Conservation (phyloP, 176 grass and related monocot genomes). For the Olyra latifolia region DNA sequence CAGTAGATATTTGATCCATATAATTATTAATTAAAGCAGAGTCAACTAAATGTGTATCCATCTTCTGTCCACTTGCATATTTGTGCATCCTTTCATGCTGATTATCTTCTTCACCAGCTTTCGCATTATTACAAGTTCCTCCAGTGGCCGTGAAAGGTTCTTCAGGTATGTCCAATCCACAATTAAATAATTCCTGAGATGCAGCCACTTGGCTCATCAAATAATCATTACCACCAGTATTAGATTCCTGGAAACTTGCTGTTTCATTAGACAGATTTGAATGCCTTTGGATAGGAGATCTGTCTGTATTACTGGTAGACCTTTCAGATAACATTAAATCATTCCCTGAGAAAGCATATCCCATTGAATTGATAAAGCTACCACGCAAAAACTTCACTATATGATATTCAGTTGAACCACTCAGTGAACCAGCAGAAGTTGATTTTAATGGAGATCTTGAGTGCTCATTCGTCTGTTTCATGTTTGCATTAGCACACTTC, state of each 20-base stretch:
- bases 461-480: not conserved
- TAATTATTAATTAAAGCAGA: not conserved
- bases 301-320: not conserved
- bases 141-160: conserved; percentile 2
- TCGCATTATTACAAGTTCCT: conserved; percentile 22
- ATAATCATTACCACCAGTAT: not conserved
- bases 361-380: not conserved
- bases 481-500: conserved; percentile 8
- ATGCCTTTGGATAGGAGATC: not conserved
- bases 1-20: not conserved
- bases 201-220: not conserved
- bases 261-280: not conserved
- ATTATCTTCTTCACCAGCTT: conserved; percentile 5
- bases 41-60: not conserved
- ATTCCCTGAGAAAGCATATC: not conserved
- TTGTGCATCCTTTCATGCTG: not conserved
- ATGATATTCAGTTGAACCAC: not conserved
- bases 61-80: not conserved
- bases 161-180: not conserved
- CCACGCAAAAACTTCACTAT: not conserved
- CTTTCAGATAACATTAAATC: not conserved
- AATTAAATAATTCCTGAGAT: conserved; percentile 4
- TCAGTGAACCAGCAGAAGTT: not conserved
- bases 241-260: not conserved
- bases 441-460: not conserved